Base-by-base conservation (phyloP, 228 moss, liverwort and hornwort genomes). In the Sphagnum fallax region DNA sequence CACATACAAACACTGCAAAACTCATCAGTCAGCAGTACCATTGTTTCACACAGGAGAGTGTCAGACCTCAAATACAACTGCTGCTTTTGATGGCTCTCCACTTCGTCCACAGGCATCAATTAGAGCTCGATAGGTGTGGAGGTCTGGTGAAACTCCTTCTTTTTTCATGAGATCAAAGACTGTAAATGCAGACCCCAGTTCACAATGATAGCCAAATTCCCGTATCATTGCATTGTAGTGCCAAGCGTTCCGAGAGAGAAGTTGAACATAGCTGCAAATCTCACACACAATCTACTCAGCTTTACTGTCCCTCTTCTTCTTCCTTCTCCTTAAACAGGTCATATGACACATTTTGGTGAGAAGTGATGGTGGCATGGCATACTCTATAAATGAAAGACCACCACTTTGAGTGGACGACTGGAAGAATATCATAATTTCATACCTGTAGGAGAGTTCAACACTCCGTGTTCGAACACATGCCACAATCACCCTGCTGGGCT, bases 151-250 rank as follows among this genome's bases (percentile, higher is more conserved):
- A 63, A 91, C 80, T 74, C 78, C 87, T 73, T 86, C 66, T 74
- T 83, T 86, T 75, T 78, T 81, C 93, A 97, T 93, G 8, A 88
- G 75, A 64, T 65, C 65, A 73, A 91, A 74, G 49, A 88, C 82
- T 65, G 73, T 65, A 53, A 89, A 88, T 58, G 89, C 81, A 68
- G 84, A 83, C 64, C 75, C 83, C 71, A 93, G 76, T 50, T 93
- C 83, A 74, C 89, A 82, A 61, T 71, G 78, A 69, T 81, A 81
- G 53, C 83, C 83, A 66, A 97, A 97, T 58, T 89, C 86, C 10
- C 89, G 83, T 73, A 97, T 91, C 59, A 90, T 81, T 59, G 82
- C 78, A 76, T 97, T 97, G 76, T 84, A 97, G 62, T 93, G 91
- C 81, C 91, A 81, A 59, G 89, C 88, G n/a, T 93, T 83, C 63